Conservation (phyloP, 495 filamentous ascomycete species). For the Hypoxylon crocopeplum region DNA sequence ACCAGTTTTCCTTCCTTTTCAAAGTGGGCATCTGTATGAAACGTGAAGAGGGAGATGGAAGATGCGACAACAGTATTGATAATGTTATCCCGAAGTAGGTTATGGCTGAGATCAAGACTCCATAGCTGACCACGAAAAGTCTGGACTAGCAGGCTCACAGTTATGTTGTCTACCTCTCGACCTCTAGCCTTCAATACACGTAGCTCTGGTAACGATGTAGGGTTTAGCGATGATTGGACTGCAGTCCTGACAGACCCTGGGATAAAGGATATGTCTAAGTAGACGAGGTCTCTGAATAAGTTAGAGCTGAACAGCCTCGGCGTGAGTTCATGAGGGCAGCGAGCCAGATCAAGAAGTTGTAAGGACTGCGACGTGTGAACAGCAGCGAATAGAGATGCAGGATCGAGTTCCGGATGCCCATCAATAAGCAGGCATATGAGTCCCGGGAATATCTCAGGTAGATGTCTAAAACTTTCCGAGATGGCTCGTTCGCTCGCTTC, state of each 20-base stretch:
- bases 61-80: constrained; percentile 35
- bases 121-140: constrained; percentile 46
- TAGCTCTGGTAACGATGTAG: constrained; percentile 43
- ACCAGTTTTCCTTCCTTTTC: constrained; percentile 46
- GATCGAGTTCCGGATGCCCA: constrained; percentile 45
- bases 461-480: constrained; percentile 37
- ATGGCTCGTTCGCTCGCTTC: constrained; percentile 41
- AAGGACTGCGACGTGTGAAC: constrained; percentile 10
- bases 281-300: constrained; percentile 46
- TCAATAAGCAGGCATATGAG: constrained; percentile 50
- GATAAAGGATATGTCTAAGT: constrained; percentile 53
- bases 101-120: constrained; percentile 56
- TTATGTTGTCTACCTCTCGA: constrained; percentile 46
- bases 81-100: constrained; percentile 45
- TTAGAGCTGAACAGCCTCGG: constrained; percentile 38
- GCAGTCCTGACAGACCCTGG: constrained; percentile 43
- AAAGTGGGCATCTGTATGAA: constrained; percentile 37
- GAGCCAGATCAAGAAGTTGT: constrained; percentile 46
- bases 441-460: constrained; percentile 42
- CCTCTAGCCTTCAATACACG: constrained; percentile 49
- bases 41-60: constrained; percentile 33
- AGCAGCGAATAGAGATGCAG: constrained; percentile 26
- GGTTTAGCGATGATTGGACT: constrained; percentile 36
- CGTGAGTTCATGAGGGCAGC: constrained; percentile 42
- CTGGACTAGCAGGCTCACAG: constrained; percentile 37